Percentiles rank a stretch among this genome's conserved stretches.
phyloP scores from a whole-genome alignment of 495 filamentous ascomycete genomes.

The Daldinia loculata region DNA sequence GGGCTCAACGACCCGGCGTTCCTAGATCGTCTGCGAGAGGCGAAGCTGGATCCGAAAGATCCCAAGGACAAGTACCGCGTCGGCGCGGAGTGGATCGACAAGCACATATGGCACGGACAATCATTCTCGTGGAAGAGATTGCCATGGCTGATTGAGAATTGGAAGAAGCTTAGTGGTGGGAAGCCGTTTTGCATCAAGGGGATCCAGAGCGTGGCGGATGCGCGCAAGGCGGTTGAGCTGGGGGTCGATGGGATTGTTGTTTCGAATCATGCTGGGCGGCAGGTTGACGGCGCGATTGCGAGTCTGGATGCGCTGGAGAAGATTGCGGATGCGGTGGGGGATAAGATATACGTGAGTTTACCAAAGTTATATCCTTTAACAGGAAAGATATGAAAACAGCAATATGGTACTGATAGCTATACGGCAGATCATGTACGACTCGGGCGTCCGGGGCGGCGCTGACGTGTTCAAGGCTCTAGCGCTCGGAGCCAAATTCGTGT shows the following conservation, averaged over 20 bases:
- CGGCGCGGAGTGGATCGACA: slow-evolving; percentile 69
- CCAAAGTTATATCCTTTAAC: neutral
- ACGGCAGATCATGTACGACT: slow-evolving; percentile 68
- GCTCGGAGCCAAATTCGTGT: slow-evolving; percentile 70
- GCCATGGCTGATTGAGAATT: slow-evolving; percentile 62
- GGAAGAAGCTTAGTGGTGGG: slow-evolving; percentile 62
- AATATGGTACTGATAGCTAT: neutral
- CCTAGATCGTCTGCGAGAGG: slow-evolving; percentile 56
- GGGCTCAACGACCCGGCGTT: slow-evolving; percentile 69
- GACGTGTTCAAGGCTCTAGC: slow-evolving; percentile 71
- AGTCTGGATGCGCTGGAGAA: slow-evolving; percentile 70
- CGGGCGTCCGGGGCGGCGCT: slow-evolving; percentile 63
- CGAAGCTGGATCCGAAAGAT: slow-evolving; percentile 53
- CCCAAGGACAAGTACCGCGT: slow-evolving; percentile 56
- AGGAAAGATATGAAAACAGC: neutral
- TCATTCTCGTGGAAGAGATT: slow-evolving; percentile 68
- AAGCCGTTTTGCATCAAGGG: slow-evolving; percentile 67
- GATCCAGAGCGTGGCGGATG: slow-evolving; percentile 64
- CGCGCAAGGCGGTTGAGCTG: slow-evolving; percentile 61
- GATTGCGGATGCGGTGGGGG: slow-evolving; percentile 60
- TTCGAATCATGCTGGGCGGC: slow-evolving; percentile 69
- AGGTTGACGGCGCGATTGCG: slow-evolving; percentile 70
- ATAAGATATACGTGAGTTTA: slow-evolving; percentile 39
- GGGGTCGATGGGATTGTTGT: slow-evolving; percentile 67
- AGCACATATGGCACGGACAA: slow-evolving; percentile 67